Base-by-base conservation (phyloP, 1,139 yeast genomes). In the Taiozyma onychis region DNA sequence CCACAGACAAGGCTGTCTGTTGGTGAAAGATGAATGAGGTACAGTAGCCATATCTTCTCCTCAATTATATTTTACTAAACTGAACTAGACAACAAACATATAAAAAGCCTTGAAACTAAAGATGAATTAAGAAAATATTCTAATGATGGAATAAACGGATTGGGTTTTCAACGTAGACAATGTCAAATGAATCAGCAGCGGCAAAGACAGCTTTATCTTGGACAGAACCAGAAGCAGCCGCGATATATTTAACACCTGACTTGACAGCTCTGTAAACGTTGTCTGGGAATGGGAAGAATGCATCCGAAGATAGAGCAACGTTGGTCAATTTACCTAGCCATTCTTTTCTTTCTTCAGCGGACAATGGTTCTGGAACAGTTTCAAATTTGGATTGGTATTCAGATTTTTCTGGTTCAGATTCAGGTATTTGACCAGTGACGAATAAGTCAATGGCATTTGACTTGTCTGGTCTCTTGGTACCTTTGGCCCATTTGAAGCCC, bases 281-380 rank as follows among this genome's bases (percentile, higher is more conserved):
- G 73, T 93, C 99, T 58, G 98, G 95, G 93, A 93, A 93, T 73
- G 99, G 99, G 95, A 93, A 93, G 81, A 93, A 93, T 41, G 99
- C 99, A 70, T 93, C 99, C 4, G 97, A 89, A 18, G 97, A 86
- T 62, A 90, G 78, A 10, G 98, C 91, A 54, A 95, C 99, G 62
- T 88, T 83, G 54, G 74, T 80, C 68, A 89, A 78, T 74, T 90
- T 82, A 56, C 74, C 65, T 60, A 85, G 73, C 98, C 98, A 93
- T 63, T 88, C 96, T 58, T 75, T 74, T 74, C 95, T 88, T 77
- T 95, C 99, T 59, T 78, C 83, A 41, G 72, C 72, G 51, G 96
- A 83, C 63, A 93, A 78, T 52, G 97, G 97, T 60, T 73, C 78
- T 60, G 99, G 99, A 39, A 91, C 63, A 56, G 73, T 83, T 51